A percentile compares a stretch with the other conserved stretches of the same genome.
phyloP scores from a whole-genome alignment of 2,329 filamentous ascomycete genomes.

The Phaeoacremonium minimum region DNA sequence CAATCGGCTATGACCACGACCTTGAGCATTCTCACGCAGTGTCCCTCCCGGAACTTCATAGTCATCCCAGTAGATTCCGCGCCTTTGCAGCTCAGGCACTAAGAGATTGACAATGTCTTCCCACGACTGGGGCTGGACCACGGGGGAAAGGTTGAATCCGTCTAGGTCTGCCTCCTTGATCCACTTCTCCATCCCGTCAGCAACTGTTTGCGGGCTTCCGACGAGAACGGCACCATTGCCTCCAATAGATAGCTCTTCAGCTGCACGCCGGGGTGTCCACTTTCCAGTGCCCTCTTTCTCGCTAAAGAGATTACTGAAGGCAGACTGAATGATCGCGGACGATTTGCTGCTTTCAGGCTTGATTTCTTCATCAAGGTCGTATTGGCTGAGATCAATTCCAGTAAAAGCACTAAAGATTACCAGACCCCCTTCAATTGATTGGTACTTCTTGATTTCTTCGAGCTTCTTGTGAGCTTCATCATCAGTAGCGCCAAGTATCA shows the following conservation, averaged over 20 bases:
- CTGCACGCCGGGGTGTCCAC: background rate
- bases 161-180: slow-evolving; percentile 19
- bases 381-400: slow-evolving; percentile 1
- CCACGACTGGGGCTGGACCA: slow-evolving; percentile 20
- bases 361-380: slow-evolving; percentile 1
- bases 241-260: background rate
- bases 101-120: slow-evolving; percentile 21
- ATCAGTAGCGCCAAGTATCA: background rate
- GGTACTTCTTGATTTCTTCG: background rate
- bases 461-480: background rate
- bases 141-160: slow-evolving; percentile 21
- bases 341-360: slow-evolving; percentile 1
- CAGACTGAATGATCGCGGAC: slow-evolving; percentile 5
- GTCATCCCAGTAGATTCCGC: slow-evolving; percentile 7
- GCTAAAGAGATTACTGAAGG: slow-evolving; percentile 5
- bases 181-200: slow-evolving; percentile 20
- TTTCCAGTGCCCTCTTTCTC: slow-evolving; percentile 2
- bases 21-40: slow-evolving; percentile 6
- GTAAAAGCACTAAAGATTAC: slow-evolving; percentile 1
- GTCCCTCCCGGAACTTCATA: slow-evolving; percentile 7
- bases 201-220: slow-evolving; percentile 19
- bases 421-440: background rate
- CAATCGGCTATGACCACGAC: slow-evolving; percentile 3
- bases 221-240: slow-evolving; percentile 17
- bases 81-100: slow-evolving; percentile 18